A percentile compares a stretch with the other conserved stretches of the same genome.
phyloP scores from a whole-genome alignment of 306 rosid genomes.

The Sicyos edulis region DNA sequence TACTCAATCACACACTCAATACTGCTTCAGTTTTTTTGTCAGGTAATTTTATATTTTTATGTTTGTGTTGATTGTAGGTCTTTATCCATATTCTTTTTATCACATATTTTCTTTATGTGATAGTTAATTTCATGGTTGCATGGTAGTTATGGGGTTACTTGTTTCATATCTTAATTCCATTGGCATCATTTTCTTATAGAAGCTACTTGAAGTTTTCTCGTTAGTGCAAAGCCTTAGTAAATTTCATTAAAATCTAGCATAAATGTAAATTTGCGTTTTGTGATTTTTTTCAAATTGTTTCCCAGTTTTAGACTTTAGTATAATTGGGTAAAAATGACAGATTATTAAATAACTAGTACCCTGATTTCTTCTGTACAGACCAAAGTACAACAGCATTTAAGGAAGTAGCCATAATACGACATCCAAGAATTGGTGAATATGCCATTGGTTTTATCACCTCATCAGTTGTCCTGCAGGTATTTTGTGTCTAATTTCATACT shows the following conservation, averaged over 20 bases:
- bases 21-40: neutral
- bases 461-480: constrained; percentile 46
- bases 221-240: neutral
- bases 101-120: neutral
- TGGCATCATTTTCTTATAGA: neutral
- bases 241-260: neutral
- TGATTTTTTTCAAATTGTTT: constrained; percentile 7
- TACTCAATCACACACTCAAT: neutral
- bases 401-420: constrained; percentile 54
- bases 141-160: neutral
- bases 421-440: constrained; percentile 49
- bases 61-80: neutral
- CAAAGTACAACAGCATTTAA: constrained; percentile 50
- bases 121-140: neutral
- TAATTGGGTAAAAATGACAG: neutral
- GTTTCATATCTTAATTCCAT: neutral
- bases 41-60: neutral
- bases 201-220: neutral
- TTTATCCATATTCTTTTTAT: neutral
- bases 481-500: neutral
- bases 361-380: constrained; percentile 28
- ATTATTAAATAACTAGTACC: neutral
- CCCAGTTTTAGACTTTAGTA: neutral
- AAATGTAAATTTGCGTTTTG: neutral
- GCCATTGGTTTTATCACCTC: constrained; percentile 52